Base-by-base conservation (phyloP, 1,284 basidiomycete species). In the Phylloporus sp. region DNA sequence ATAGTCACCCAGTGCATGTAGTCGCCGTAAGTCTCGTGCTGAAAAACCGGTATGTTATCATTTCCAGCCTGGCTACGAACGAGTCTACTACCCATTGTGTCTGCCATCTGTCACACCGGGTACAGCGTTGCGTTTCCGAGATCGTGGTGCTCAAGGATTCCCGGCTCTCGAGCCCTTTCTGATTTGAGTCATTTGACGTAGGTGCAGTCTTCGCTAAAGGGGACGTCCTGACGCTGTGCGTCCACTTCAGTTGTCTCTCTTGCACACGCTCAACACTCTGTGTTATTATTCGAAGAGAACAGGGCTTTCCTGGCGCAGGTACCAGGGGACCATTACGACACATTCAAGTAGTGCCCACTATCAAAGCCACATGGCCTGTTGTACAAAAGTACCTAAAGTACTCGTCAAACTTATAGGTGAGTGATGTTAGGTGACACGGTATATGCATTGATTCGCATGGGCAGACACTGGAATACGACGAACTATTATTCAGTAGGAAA, bases 191-290 rank as follows among this genome's bases (percentile, higher is more conserved):
- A n/a, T n/a, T n/a, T n/a, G n/a, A n/a, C n/a, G n/a, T n/a, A n/a
- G 84, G 85, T 35, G 80, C 82, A 39, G 81, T 84, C 63, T 86
- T 88, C 56, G 85, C 86, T 29, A 86, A 89, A 75, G 87, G 87
- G 41, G 87, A 88, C 71, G 72, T 87, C 29, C 75, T 86, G 37
- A 84, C 84, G 12, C 76, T 88, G 12, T 86, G 85, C 69, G 87
- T 88, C 68, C 84, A 86, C 45, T 74, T 88, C n/a, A n/a, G n/a
- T n/a, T n/a, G n/a, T n/a, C n/a, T n/a, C n/a, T n/a, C n/a, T n/a
- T n/a, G n/a, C n/a, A n/a, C n/a, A n/a, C n/a, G n/a, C n/a, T n/a
- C n/a, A n/a, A 52, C 87, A 86, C 75, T 84, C 85, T 23, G 85
- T 87, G 72, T 74, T 88, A 53, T 78, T 88, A 19, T 70, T 86